Evolutionary conservation across 768 basidiomycete species (phyloP), one percentile per base, ranked within the genome.

Genomic region (Lepiota venenata): DNA sequence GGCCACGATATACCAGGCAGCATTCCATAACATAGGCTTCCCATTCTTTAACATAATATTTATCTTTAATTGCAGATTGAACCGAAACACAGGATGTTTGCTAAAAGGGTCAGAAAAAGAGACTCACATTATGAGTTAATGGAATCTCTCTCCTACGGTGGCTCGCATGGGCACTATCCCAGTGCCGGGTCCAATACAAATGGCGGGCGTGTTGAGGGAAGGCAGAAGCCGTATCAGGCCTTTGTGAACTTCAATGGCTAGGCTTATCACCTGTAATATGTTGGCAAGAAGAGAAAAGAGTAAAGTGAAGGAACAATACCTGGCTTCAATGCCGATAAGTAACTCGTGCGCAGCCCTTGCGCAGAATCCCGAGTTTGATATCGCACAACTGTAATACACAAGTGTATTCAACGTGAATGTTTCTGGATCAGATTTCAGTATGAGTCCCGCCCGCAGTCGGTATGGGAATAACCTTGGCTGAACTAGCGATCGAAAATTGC

Each of bases 141-240:
- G 64, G 11, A 87, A 67, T 1, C 96, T 82, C 58, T 93, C 84
- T 66, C 97, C 84, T 27, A 95, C 80, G 39, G 96, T 76, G 0
- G 94, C 83, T 47, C 93, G 76, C 83, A 97, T 90, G 0, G 97
- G 95, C 0, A 94, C 95, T 5, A 98, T 73, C 11, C 97, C 97
- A 0, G 96, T 98, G 0, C 96, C 97, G 12, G 97, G 97, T 0
- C 95, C 95, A 25, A 99, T 74, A 60, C 93, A 91, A 37, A 98
- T 85, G 3, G 95, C 74, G 0, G 95, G 95, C 0, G 78, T 84
- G 18, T 70, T 61, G 15, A 52, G 50, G n/a, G 71, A 64, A 0
- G 68, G 58, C 0, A 88, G 89, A 1, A 90, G 72, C 15, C 64
- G 72, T 48, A 91, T 74, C 18, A 87, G 64, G 0, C 90, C 89